Conservation (phyloP, 768 basidiomycete genomes). For the Phanerochaete carnosa region DNA sequence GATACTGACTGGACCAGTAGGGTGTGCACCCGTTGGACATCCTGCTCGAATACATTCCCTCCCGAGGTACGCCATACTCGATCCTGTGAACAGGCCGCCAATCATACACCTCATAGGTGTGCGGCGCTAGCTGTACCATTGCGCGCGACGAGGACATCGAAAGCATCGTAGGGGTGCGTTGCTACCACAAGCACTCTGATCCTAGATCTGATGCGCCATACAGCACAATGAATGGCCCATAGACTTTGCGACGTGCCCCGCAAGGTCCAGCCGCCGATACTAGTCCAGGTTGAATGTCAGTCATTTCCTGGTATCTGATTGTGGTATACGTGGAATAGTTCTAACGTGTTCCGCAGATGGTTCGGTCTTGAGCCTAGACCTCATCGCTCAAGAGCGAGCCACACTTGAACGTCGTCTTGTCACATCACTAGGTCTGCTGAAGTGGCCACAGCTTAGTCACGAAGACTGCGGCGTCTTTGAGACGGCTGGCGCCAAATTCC, state of each 20-base stretch:
- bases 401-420: background rate
- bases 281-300: background rate
- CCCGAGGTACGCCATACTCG: constrained; percentile 12
- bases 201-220: too few species aligned
- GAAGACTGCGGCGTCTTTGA: background rate
- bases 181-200: background rate
- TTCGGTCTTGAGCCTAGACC: background rate
- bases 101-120: background rate
- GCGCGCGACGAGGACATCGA: background rate
- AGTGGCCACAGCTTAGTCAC: background rate
- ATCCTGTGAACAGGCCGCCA: too few species aligned
- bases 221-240: background rate
- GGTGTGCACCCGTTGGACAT: constrained; percentile 7
- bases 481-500: background rate
- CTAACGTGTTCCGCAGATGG: background rate
- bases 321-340: too few species aligned
- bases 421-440: background rate
- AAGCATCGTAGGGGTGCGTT: background rate
- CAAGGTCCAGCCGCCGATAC: background rate
- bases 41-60: constrained; percentile 21
- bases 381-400: background rate
- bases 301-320: background rate
- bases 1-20: too few species aligned
- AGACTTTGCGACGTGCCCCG: background rate
- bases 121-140: background rate